phyloP scores from a whole-genome alignment of 345 rosid species.

The Citrus cavaleriei region DNA sequence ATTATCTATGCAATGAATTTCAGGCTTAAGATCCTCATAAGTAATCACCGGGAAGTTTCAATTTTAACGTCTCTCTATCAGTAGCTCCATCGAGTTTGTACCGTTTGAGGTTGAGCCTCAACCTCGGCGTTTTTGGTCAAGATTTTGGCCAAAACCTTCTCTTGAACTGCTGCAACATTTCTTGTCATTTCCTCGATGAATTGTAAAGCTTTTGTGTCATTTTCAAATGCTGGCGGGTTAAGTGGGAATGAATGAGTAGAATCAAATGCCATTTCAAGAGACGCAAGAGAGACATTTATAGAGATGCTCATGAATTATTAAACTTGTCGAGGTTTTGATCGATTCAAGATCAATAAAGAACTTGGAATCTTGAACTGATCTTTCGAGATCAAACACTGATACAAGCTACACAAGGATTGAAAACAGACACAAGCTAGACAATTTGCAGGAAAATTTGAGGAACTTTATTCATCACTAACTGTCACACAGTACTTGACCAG shows the following conservation, averaged over 20 bases:
- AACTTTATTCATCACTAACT: too few species aligned
- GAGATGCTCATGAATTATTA: neutral
- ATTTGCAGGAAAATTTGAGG: too few species aligned
- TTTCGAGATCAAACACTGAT: too few species aligned
- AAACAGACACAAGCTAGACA: too few species aligned
- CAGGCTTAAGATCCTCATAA: conserved; percentile 80
- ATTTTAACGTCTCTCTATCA: conserved; percentile 64
- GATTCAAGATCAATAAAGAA: too few species aligned
- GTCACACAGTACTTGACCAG: too few species aligned
- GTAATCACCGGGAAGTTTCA: conserved; percentile 68
- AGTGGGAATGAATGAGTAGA: conserved; percentile 50
- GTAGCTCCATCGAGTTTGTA: conserved; percentile 51
- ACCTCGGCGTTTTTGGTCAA: conserved; percentile 54
- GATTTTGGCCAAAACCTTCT: conserved; percentile 58
- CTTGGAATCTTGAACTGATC: too few species aligned
- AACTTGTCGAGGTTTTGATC: neutral
- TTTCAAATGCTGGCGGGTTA: conserved; percentile 51
- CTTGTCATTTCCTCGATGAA: conserved; percentile 73
- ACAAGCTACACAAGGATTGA: too few species aligned
- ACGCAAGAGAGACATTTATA: too few species aligned
- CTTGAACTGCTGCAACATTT: conserved; percentile 60
- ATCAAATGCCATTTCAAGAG: conserved; percentile 57
- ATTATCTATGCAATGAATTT: conserved; percentile 85
- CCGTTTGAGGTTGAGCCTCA: conserved; percentile 54
- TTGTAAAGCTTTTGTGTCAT: conserved; percentile 32